Percentiles rank a stretch among this genome's conserved stretches.
phyloP scores from a whole-genome alignment of 345 rosid genomes.

The Pistacia vera region DNA sequence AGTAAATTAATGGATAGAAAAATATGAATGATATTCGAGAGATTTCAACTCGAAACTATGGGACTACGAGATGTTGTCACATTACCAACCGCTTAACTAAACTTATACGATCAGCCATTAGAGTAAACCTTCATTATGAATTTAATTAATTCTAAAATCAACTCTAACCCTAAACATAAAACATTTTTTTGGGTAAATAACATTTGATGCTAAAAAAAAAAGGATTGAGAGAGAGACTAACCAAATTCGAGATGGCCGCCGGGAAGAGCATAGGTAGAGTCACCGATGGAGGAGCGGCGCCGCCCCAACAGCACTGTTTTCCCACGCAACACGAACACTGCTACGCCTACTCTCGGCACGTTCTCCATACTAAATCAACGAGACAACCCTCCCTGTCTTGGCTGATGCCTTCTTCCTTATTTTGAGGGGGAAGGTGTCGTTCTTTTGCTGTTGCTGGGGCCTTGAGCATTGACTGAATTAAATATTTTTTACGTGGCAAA shows the following conservation, averaged over 20 bases:
- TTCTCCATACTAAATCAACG: slow-evolving; percentile 13
- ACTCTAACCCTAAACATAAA: too few species aligned
- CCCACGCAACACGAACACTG: slow-evolving; percentile 63
- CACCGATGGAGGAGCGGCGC: slow-evolving; percentile 65
- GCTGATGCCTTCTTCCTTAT: neutral
- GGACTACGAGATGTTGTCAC: too few species aligned
- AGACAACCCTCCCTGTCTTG: neutral
- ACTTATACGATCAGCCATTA: too few species aligned
- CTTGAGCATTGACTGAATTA: too few species aligned
- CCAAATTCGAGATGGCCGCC: slow-evolving; percentile 99
- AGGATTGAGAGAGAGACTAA: slow-evolving; percentile 24
- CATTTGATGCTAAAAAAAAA: too few species aligned
- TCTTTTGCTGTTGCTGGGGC: neutral
- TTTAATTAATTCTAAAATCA: too few species aligned
- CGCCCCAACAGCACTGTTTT: slow-evolving; percentile 67
- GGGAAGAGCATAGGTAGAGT: slow-evolving; percentile 84
- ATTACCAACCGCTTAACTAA: too few species aligned
- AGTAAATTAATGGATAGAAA: too few species aligned
- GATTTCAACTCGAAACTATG: too few species aligned
- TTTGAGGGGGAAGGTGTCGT: neutral
- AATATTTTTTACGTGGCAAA: too few species aligned
- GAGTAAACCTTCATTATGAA: too few species aligned
- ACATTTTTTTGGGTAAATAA: neutral
- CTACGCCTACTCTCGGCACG: slow-evolving; percentile 77
- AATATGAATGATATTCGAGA: too few species aligned